Evolutionary conservation across 345 rosid genomes (phyloP).

Genomic region (Rhodamnia rubescens): DNA sequence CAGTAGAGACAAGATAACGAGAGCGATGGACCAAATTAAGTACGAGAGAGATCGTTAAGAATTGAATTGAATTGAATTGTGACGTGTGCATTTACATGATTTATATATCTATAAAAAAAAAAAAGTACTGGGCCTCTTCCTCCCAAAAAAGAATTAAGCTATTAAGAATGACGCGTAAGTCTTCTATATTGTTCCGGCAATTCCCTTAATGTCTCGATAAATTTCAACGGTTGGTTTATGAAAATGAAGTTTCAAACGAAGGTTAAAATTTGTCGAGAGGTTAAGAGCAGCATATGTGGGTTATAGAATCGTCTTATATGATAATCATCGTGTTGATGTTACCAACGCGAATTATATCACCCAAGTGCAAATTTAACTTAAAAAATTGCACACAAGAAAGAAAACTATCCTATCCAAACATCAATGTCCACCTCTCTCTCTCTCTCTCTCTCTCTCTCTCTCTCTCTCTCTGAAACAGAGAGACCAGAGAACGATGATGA

Average conservation of each 20-base stretch:
- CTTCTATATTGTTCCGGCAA: background rate
- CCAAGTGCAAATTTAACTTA: background rate
- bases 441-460: background rate
- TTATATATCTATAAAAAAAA: background rate
- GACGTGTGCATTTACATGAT: background rate
- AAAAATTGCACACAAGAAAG: too few species aligned
- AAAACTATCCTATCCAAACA: background rate
- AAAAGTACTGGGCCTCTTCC: background rate
- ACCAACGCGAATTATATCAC: background rate
- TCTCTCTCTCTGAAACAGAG: background rate
- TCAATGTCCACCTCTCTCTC: background rate
- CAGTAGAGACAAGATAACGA: background rate
- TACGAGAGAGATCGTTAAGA: background rate
- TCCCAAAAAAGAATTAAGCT: background rate
- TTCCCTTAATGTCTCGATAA: background rate
- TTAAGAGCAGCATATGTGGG: background rate
- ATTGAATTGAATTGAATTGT: background rate
- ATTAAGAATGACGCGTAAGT: background rate
- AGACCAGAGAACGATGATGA: background rate
- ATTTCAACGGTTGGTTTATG: background rate
- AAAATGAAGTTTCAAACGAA: background rate
- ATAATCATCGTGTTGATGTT: background rate
- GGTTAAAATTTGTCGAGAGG: background rate
- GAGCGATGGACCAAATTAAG: background rate
- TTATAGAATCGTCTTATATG: background rate